Base-by-base conservation (phyloP, 2,329 filamentous ascomycete genomes). In the Epichloe hybrida region DNA sequence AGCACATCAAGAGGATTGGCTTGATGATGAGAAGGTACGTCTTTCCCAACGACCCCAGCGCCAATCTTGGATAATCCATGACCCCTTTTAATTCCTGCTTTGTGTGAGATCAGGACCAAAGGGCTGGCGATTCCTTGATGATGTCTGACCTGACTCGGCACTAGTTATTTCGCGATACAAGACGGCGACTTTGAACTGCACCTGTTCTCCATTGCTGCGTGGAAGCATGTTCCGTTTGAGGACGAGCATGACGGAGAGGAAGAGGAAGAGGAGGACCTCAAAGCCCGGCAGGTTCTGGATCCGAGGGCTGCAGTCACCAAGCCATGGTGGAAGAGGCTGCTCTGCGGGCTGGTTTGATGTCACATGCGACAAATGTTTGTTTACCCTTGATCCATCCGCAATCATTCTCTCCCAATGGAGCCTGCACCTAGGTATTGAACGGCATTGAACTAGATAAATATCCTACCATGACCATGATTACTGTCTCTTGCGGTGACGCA, bases 11-110 rank as follows among this genome's bases (percentile, higher is more conserved):
- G 66, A 73, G 84, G 45, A 70, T 91, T 34, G 83, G 81, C 48
- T 72, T 93, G 53, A 90, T 93, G 87, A 85, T 86, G 73, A 71
- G 88, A 63, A 93, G 87, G 86, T 88, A 65, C 52, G 70, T 62
- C 13, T 21, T 17, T 13, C 27, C 27, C 40, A 23, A 3, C 11
- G 39, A 13, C 27, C n/a, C 17, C 17, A 9, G 3, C 27, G 27
- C 27, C 27, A 31, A 31, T 31, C 27, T 31, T 9, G 27, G 27
- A 31, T 31, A 8, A 31, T 31, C 7, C 27, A 9, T 31, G 27
- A 9, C 27, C 27, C 27, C 27, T 31, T 31, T 31, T 31, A 3
- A 3, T 27, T 9, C 27, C 8, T 31, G 27, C 8, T 31, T 8
- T 31, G 27, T 31, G 23, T 31, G 23, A 27, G 1, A 27, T 27